Percentiles rank a stretch among this genome's conserved stretches.
These are phyloP conservation scores for Caryopteris hybrid DNA, from an alignment of 305 asterid genomes.

Conservation along the genomic window DNA sequence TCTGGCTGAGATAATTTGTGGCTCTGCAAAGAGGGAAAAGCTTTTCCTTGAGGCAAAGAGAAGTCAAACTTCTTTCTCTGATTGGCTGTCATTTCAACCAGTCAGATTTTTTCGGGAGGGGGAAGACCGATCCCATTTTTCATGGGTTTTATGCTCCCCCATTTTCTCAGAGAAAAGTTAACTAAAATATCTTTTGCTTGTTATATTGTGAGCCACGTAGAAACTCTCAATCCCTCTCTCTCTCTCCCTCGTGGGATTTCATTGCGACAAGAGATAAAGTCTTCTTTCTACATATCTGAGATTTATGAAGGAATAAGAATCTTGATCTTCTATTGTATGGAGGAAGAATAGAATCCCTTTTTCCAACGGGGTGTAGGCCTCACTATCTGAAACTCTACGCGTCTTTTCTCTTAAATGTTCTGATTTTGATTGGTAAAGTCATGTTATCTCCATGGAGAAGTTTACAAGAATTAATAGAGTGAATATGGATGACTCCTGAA, in stretches of 20 bases:
- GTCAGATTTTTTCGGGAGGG: not conserved
- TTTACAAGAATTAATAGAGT: not conserved
- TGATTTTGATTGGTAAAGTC: not conserved
- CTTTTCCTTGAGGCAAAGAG: not conserved
- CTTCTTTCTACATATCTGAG: not conserved
- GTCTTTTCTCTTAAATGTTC: not conserved
- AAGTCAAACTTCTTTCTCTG: slow-evolving; percentile 3
- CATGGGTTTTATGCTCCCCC: slow-evolving; percentile 4
- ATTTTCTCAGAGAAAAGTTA: not conserved
- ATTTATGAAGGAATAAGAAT: slow-evolving; percentile 12
- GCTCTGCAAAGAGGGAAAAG: slow-evolving; percentile 1
- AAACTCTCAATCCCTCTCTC: not conserved
- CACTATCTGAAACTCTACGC: not conserved
- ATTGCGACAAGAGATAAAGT: not conserved
- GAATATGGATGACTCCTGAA: not conserved
- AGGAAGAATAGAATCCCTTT: slow-evolving; percentile 25
- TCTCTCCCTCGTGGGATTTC: not conserved
- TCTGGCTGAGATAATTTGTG: slow-evolving; percentile 8
- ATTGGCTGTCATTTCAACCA: slow-evolving; percentile 11
- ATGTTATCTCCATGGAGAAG: slow-evolving; percentile 1
- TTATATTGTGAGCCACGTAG: slow-evolving; percentile 18
- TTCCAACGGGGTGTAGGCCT: slow-evolving; percentile 17
- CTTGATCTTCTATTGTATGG: slow-evolving; percentile 14
- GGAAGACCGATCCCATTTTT: not conserved
- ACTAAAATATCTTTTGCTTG: slow-evolving; percentile 8